phyloP scores from a whole-genome alignment of 257 asterid genomes.

The Avicennia marina region DNA sequence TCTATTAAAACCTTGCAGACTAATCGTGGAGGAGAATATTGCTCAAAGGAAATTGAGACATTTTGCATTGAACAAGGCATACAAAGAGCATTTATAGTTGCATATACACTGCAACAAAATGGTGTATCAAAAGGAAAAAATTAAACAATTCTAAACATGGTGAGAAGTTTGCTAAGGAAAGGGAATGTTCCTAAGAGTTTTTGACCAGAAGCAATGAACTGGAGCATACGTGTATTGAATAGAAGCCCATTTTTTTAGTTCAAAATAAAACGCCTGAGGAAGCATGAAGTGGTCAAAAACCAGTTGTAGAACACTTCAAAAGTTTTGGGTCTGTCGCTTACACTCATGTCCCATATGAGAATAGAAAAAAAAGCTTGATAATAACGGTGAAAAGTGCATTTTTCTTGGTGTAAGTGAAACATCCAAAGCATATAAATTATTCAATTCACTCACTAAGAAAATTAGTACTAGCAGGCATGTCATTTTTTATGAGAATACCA shows the following conservation, averaged over 20 bases:
- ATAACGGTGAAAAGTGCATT: slow-evolving; percentile 5
- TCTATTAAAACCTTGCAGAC: not conserved
- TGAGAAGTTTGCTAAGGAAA: not conserved
- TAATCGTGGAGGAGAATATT: not conserved
- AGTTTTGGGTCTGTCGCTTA: not conserved
- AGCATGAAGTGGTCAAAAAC: not conserved
- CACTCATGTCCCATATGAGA: not conserved
- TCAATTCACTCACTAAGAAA: not conserved
- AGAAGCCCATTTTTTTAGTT: not conserved
- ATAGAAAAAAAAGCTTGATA: not conserved
- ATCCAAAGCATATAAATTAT: slow-evolving; percentile 8
- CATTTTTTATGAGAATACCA: not conserved
- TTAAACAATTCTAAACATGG: not conserved
- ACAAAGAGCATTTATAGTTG: not conserved
- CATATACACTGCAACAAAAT: not conserved
- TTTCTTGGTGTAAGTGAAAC: slow-evolving; percentile 8
- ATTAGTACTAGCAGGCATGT: slow-evolving; percentile 7
- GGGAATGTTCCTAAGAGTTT: not conserved
- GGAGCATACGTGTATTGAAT: not conserved
- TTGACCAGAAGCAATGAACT: not conserved
- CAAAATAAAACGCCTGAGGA: not conserved
- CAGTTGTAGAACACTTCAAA: not conserved
- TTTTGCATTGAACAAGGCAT: not conserved
- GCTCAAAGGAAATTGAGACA: not conserved
- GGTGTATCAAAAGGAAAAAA: not conserved